Conservation (phyloP, 2,329 filamentous ascomycete genomes). For the Microdochium trichocladiopsis region DNA sequence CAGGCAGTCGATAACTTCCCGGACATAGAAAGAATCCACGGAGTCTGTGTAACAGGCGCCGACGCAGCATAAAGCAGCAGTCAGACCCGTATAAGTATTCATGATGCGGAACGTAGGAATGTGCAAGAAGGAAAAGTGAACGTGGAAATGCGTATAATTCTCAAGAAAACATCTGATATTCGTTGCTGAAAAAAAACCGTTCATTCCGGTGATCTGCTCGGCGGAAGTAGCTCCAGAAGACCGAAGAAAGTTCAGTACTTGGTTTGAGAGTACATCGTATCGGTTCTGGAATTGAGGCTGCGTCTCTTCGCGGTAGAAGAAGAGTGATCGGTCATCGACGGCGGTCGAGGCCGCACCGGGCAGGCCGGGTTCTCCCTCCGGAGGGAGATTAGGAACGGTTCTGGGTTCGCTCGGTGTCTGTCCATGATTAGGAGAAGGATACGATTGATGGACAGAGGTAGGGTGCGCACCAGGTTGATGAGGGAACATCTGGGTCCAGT, state of each 20-base stretch:
- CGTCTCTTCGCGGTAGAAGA: slow-evolving; percentile 44
- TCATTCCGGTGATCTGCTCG: slow-evolving; percentile 44
- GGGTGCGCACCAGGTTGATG: slow-evolving; percentile 59
- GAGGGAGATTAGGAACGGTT: slow-evolving; percentile 53
- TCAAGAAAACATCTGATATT: slow-evolving; percentile 66
- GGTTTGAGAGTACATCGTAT: slow-evolving; percentile 46
- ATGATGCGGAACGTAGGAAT: slow-evolving; percentile 63
- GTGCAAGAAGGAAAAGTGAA: slow-evolving; percentile 68
- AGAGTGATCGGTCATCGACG: slow-evolving; percentile 27
- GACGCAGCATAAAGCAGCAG: slow-evolving; percentile 64
- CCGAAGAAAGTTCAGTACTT: slow-evolving; percentile 50
- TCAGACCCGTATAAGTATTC: slow-evolving; percentile 58
- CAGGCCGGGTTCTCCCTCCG: slow-evolving; percentile 39
- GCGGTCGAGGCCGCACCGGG: slow-evolving; percentile 35
- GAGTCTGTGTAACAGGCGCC: slow-evolving; percentile 68
- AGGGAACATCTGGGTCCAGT: slow-evolving; percentile 71
- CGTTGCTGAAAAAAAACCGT: slow-evolving; percentile 57
- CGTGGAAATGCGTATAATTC: slow-evolving; percentile 65
- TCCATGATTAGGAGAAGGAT: slow-evolving; percentile 51
- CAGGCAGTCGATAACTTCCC: slow-evolving; percentile 60
- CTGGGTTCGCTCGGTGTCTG: slow-evolving; percentile 65
- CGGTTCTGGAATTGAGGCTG: slow-evolving; percentile 39
- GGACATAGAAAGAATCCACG: slow-evolving; percentile 49
- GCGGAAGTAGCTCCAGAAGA: slow-evolving; percentile 49
- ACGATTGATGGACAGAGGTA: slow-evolving; percentile 50